phyloP scores from a whole-genome alignment of 176 grass and related monocot genomes.

The Paspalum notatum region DNA sequence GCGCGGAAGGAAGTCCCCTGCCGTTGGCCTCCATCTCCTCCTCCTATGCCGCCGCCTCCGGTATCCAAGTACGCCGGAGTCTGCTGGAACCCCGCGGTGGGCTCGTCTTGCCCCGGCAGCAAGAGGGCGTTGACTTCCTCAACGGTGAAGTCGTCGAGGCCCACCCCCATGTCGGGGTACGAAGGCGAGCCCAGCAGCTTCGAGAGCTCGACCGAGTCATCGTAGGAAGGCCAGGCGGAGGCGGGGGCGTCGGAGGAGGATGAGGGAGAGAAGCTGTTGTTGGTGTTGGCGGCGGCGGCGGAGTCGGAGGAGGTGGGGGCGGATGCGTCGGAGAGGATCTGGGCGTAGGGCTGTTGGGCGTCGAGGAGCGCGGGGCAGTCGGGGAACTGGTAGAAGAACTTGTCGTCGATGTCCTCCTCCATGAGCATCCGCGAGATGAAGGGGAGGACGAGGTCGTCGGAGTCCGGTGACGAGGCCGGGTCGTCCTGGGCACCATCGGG shows the following conservation, averaged over 20 bases:
- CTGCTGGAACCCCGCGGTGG: constrained; percentile 2
- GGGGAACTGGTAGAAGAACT: constrained; percentile 39
- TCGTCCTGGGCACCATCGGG: neutral
- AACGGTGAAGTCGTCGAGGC: neutral
- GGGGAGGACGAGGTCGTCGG: constrained; percentile 43
- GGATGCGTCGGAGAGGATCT: constrained; percentile 41
- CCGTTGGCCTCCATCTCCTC: neutral
- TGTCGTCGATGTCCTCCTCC: constrained; percentile 57
- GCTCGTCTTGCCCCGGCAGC: neutral
- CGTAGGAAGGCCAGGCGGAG: constrained; percentile 2
- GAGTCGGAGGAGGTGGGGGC: neutral
- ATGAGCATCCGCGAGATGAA: constrained; percentile 50
- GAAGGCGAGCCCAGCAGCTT: constrained; percentile 21
- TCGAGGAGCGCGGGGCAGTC: constrained; percentile 39
- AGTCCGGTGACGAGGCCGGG: neutral
- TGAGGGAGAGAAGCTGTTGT: constrained; percentile 9
- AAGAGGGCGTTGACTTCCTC: neutral
- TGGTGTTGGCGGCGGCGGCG: neutral
- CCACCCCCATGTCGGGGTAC: neutral
- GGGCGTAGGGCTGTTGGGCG: constrained; percentile 43
- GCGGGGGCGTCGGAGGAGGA: constrained; percentile 8
- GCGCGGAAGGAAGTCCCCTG: neutral
- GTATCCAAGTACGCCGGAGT: neutral
- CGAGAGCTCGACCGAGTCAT: constrained; percentile 31
- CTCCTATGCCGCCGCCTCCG: neutral